Conservation (phyloP, 768 basidiomycete species). For the Suillus ampliporus region DNA sequence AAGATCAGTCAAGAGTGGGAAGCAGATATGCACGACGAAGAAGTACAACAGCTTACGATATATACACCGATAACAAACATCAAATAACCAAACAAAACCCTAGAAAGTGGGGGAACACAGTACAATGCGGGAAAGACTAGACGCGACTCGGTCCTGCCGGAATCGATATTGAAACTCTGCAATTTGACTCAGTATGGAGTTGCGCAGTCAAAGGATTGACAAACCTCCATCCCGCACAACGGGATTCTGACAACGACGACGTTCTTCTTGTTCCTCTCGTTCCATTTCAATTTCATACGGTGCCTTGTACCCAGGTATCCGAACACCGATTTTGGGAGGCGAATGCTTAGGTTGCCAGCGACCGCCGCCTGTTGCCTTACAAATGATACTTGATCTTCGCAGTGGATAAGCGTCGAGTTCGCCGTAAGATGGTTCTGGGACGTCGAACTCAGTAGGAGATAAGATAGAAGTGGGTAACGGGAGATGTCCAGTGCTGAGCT, state of each 20-base stretch:
- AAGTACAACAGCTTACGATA: constrained; percentile 9
- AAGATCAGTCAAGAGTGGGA: constrained; percentile 5
- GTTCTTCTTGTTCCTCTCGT: constrained; percentile 61
- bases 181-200: constrained; percentile 7
- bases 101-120: constrained; percentile 66
- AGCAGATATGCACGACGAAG: constrained; percentile 16
- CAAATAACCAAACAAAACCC: neutral
- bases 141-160: constrained; percentile 53
- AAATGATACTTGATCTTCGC: constrained; percentile 65
- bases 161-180: constrained; percentile 72
- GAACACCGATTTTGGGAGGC: constrained; percentile 48
- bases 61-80: constrained; percentile 21
- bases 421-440: constrained; percentile 58
- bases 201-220: constrained; percentile 2
- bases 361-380: constrained; percentile 81
- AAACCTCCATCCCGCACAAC: constrained; percentile 64
- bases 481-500: constrained; percentile 30
- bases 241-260: constrained; percentile 59
- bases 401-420: constrained; percentile 80
- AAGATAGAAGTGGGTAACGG: constrained; percentile 32
- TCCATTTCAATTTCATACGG: constrained; percentile 75
- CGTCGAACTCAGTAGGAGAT: constrained; percentile 31
- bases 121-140: constrained; percentile 51
- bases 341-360: constrained; percentile 76
- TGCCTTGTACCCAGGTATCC: constrained; percentile 69